Base-by-base conservation (phyloP, 495 filamentous ascomycete genomes). In the Penicillium coffeae region DNA sequence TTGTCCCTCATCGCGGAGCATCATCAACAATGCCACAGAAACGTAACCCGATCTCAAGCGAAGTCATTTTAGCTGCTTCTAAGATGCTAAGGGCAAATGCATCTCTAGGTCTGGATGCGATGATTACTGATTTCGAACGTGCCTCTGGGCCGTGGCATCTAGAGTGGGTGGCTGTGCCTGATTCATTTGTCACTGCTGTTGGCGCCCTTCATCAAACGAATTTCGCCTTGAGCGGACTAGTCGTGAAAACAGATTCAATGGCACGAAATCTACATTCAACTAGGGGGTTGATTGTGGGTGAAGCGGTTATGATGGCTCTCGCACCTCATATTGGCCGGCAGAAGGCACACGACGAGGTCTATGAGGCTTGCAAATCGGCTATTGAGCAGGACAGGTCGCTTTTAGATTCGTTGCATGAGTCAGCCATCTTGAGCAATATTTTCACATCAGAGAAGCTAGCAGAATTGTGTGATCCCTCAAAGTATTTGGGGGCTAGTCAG, bases 1-100 rank as follows among this genome's bases (percentile, higher is more conserved):
- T 75, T 47, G 71, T 74, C 2, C 71, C 70, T 10, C 72, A 76
- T 50, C 64, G 74, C 20, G 74, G 74, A 2, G 70, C 73, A 6
- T 73, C 69, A 13, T 71, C 66, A 0, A 78, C 74, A 0, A 78
- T 78, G 74, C 74, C 73, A 15, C 74, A 78, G 53, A 78, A 76
- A 56, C 63, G 73, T 10, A 78, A 78, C 46, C 73, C 73, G 0
- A 76, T 78, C 8, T 75, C 71, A 0, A 70, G 63, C 42, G 73
- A 75, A 45, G 66, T 75, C 18, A 76, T 75, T 21, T 47, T 75
- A 0, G 73, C 73, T n/a, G 69, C 71, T 1, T 75, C 73, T 18
- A 62, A 73, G 10, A 59, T 75, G 4, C 56, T 72, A n/a, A 56
- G 70, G 0, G 69, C 72, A 35, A 70, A 72, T 36, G 62, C 69